These are phyloP conservation scores for Vanrija humicola DNA, from an alignment of 1,284 basidiomycete species.

Conservation along the genomic window DNA sequence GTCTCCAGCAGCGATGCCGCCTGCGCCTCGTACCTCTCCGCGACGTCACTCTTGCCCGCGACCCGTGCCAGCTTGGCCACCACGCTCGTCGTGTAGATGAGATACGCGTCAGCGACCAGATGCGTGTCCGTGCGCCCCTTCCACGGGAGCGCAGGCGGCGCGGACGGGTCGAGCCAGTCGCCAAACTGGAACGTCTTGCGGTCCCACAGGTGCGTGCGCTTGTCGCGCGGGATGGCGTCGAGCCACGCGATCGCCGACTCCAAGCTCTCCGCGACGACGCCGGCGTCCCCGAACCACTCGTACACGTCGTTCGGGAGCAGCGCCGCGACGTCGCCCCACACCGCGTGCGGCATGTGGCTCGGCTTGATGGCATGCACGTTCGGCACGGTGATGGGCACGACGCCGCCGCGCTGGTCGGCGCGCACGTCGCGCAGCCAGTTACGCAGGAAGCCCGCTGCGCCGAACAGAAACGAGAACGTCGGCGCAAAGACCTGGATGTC, in stretches of 20 bases:
- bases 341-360: conserved; percentile 7
- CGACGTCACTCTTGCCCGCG: conserved; percentile 10
- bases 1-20: not conserved
- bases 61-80: conserved; percentile 14
- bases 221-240: conserved; percentile 14
- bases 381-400: not conserved
- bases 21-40: conserved; percentile 7
- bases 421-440: conserved; percentile 32
- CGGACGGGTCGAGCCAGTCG: conserved; percentile 25
- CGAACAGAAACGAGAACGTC: conserved; percentile 33
- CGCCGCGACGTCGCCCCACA: conserved; percentile 23
- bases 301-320: conserved; percentile 20
- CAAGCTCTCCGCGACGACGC: conserved; percentile 10
- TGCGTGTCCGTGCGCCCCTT: conserved; percentile 16
- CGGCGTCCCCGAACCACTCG: conserved; percentile 10
- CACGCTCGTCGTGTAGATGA: conserved; percentile 23
- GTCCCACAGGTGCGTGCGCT: conserved; percentile 12
- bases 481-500: conserved; percentile 38
- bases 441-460: conserved; percentile 22
- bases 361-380: not conserved
- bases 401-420: conserved; percentile 15
- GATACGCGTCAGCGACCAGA: conserved; percentile 28
- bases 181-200: conserved; percentile 14
- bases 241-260: conserved; percentile 21
- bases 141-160: conserved; percentile 12